Evolutionary conservation across 495 filamentous ascomycete genomes (phyloP).

Genomic region (Lepraria neglecta): DNA sequence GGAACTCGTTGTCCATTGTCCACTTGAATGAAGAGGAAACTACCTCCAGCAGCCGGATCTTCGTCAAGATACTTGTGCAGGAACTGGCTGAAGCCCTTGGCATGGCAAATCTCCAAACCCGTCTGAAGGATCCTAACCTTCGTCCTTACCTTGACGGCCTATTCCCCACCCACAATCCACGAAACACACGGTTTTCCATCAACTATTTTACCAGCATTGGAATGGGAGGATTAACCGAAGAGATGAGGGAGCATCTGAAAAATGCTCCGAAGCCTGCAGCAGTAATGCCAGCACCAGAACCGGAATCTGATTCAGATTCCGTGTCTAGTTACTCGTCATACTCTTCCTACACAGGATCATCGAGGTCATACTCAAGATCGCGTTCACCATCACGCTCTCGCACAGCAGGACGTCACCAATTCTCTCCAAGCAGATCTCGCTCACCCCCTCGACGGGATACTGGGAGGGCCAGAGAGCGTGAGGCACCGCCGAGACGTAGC

Average conservation of each 20-base stretch:
- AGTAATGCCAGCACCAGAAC: constrained; percentile 50
- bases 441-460: constrained; percentile 13
- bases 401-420: constrained; percentile 23
- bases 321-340: constrained; percentile 63
- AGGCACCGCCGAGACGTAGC: constrained; percentile 12
- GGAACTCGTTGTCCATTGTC: constrained; percentile 79
- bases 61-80: constrained; percentile 96
- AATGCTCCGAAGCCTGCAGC: constrained; percentile 76
- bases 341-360: constrained; percentile 45
- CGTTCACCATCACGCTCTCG: constrained; percentile 30
- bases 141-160: constrained; percentile 75
- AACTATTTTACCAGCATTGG: constrained; percentile 98
- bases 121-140: constrained; percentile 69
- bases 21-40: constrained; percentile 96
- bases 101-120: constrained; percentile 66
- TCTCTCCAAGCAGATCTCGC: constrained; percentile 21
- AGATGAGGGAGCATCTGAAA: constrained; percentile 85
- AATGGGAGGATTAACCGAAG: constrained; percentile 89
- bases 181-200: constrained; percentile 92
- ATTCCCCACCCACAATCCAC: constrained; percentile 80
- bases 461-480: constrained; percentile 15
- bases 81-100: constrained; percentile 84
- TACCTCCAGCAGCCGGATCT: constrained; percentile 89
- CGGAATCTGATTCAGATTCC: constrained; percentile 51
- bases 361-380: constrained; percentile 37